phyloP scores from a whole-genome alignment of 1,284 basidiomycete genomes.

The Rhodotorula sp. region DNA sequence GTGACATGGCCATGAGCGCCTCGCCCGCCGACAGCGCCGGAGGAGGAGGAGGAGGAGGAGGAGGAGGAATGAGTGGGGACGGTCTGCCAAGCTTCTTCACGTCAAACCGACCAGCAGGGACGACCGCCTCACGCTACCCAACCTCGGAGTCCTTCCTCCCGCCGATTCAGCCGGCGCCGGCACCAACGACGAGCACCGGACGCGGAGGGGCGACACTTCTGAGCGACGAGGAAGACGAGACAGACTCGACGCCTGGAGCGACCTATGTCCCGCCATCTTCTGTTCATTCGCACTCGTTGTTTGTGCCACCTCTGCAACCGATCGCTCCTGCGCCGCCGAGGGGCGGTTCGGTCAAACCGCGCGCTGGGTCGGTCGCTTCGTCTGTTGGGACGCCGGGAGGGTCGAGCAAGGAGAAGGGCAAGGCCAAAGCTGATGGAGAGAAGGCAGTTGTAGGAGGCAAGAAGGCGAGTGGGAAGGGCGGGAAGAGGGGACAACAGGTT shows the following conservation, averaged over 20 bases:
- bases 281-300: not conserved
- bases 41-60: no score
- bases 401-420: slow-evolving; percentile 17
- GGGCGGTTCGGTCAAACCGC: not conserved
- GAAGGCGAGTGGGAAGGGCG: slow-evolving; percentile 6
- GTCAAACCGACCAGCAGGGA: slow-evolving; percentile 3
- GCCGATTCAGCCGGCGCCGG: not conserved
- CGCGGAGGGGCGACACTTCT: slow-evolving; percentile 19
- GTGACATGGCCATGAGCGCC: not conserved
- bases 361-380: slow-evolving; percentile 3
- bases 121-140: not conserved
- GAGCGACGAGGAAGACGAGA: slow-evolving; percentile 25
- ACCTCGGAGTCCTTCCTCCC: slow-evolving; percentile 2
- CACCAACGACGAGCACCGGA: not conserved
- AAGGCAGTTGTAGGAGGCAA: not conserved
- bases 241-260: not conserved
- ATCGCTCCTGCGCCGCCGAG: not conserved
- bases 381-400: not conserved
- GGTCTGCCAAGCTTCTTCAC: slow-evolving; percentile 18
- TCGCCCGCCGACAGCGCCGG: not conserved
- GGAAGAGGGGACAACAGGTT: slow-evolving; percentile 15
- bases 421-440: not conserved
- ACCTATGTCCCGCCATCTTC: not conserved
- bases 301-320: not conserved
- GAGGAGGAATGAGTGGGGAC: not conserved